Evolutionary conservation across 257 asterid species (phyloP).

Genomic region (Ophiorrhiza pumila): DNA sequence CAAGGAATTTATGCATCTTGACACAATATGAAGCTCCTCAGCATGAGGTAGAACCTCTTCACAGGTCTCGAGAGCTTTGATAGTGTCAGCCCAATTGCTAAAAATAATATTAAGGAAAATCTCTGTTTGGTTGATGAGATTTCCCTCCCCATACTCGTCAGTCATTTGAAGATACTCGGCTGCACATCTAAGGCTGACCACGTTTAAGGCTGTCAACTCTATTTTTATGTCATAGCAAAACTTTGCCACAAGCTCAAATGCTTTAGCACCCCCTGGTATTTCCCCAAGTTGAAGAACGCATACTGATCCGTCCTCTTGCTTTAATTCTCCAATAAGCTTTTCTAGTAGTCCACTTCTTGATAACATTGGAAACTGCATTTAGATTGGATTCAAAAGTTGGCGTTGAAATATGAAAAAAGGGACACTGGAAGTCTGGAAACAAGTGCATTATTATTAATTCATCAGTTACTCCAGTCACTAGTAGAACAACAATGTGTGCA

Average conservation of each 20-base stretch:
- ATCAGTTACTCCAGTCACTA: not conserved
- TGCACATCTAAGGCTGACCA: conserved; percentile 74
- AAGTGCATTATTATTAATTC: not conserved
- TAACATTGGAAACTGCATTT: conserved; percentile 64
- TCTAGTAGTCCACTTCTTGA: conserved; percentile 78
- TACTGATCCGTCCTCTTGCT: conserved; percentile 30
- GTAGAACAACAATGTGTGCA: no score
- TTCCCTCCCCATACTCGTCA: conserved; percentile 79
- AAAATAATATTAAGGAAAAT: conserved; percentile 56
- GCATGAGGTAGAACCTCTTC: conserved; percentile 67
- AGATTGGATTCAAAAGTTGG: not conserved
- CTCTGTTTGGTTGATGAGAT: conserved; percentile 64
- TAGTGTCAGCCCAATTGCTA: conserved; percentile 70
- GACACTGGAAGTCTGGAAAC: no score
- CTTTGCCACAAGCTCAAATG: conserved; percentile 79
- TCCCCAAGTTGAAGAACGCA: conserved; percentile 49
- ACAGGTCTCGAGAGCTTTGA: conserved; percentile 77
- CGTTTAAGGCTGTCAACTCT: conserved; percentile 69
- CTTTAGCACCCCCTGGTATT: conserved; percentile 83
- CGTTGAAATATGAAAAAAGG: not conserved
- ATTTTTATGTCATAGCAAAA: conserved; percentile 76
- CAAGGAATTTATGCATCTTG: conserved; percentile 75
- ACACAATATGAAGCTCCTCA: conserved; percentile 67
- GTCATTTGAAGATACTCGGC: conserved; percentile 80
- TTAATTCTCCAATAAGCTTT: conserved; percentile 55